phyloP scores from a whole-genome alignment of 371 early-diverging fungal species.

The Mortierella sp. region DNA sequence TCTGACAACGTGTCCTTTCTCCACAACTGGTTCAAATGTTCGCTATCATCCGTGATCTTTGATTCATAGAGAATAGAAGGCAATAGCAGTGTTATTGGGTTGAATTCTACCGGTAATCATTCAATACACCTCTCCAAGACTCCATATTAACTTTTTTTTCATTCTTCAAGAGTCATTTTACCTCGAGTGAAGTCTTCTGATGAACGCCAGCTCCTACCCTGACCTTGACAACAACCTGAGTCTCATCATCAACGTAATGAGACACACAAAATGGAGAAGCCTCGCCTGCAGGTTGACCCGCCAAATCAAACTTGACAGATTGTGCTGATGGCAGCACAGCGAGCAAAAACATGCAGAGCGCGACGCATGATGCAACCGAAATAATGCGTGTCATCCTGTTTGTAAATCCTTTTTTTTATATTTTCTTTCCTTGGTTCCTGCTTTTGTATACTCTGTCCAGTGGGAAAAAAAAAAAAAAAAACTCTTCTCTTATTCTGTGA shows the following conservation, averaged over 20 bases:
- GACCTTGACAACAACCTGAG: constrained; percentile 77
- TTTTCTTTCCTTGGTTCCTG: neutral
- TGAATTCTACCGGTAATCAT: too few relatives aligned
- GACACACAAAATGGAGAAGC: constrained; percentile 72
- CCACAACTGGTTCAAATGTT: constrained; percentile 73
- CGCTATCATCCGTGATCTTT: constrained; percentile 76
- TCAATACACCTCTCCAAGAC: neutral
- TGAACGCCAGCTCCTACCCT: constrained; percentile 74
- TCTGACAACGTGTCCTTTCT: constrained; percentile 68
- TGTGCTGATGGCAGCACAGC: constrained; percentile 10
- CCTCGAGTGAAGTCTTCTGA: constrained; percentile 81
- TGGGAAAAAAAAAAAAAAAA: too few relatives aligned
- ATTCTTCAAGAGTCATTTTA: constrained; percentile 27
- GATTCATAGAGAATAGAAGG: neutral
- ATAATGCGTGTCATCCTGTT: constrained; percentile 31
- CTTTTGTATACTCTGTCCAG: neutral
- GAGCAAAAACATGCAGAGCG: constrained; percentile 21
- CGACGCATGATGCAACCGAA: constrained; percentile 18
- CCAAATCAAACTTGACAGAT: constrained; percentile 85
- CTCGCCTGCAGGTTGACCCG: constrained; percentile 62
- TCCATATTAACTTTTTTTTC: neutral
- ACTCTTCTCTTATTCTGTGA: neutral
- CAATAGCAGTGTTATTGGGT: neutral
- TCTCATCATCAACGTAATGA: constrained; percentile 80
- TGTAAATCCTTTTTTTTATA: too few relatives aligned